Percentiles rank a stretch among this genome's conserved stretches.
These are phyloP conservation scores for Aureobasidium sp. DNA, from an alignment of 2,329 filamentous ascomycete species.

Conservation along the genomic window DNA sequence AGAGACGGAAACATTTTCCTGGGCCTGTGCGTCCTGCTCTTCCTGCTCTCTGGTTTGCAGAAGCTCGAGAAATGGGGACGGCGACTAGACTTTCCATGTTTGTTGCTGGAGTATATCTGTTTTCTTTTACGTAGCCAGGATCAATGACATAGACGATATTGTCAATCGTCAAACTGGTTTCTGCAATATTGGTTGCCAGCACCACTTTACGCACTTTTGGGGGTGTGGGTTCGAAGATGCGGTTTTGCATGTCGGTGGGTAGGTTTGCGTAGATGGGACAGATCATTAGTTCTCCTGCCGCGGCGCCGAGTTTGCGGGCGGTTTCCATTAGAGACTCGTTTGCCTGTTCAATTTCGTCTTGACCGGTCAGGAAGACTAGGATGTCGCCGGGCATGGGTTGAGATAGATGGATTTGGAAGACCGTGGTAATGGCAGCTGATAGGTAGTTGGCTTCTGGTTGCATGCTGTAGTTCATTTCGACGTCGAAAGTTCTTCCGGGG, in stretches of 20 bases:
- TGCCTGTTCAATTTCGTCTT: slow-evolving; percentile 90
- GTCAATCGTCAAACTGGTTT: slow-evolving; percentile 91
- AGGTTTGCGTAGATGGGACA: slow-evolving; percentile 93
- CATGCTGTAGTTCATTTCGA: slow-evolving; percentile 84
- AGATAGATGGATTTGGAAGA: slow-evolving; percentile 89
- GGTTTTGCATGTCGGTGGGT: slow-evolving; percentile 79
- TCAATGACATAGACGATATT: slow-evolving; percentile 96
- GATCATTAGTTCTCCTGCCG: slow-evolving; percentile 78
- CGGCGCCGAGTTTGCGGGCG: slow-evolving; percentile 72
- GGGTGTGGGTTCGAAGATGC: slow-evolving; percentile 91
- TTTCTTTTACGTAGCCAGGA: slow-evolving; percentile 90
- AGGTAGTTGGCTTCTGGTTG: slow-evolving; percentile 93
- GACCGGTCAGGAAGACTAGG: slow-evolving; percentile 86
- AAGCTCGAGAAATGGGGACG: slow-evolving; percentile 83
- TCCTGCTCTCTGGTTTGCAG: slow-evolving; percentile 85
- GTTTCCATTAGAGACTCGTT: slow-evolving; percentile 83
- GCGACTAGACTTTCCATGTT: slow-evolving; percentile 90
- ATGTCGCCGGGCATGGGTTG: slow-evolving; percentile 76
- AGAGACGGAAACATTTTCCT: slow-evolving; percentile 87
- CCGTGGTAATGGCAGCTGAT: slow-evolving; percentile 79
- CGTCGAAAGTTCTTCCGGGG: slow-evolving; percentile 77
- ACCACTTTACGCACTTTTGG: slow-evolving; percentile 82
- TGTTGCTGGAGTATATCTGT: slow-evolving; percentile 81
- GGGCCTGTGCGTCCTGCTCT: slow-evolving; percentile 86
- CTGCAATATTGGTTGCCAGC: slow-evolving; percentile 91